Percentiles rank a stretch among this genome's conserved stretches.
phyloP scores from a whole-genome alignment of 257 asterid genomes.

The Craterostigma plantagineum region DNA sequence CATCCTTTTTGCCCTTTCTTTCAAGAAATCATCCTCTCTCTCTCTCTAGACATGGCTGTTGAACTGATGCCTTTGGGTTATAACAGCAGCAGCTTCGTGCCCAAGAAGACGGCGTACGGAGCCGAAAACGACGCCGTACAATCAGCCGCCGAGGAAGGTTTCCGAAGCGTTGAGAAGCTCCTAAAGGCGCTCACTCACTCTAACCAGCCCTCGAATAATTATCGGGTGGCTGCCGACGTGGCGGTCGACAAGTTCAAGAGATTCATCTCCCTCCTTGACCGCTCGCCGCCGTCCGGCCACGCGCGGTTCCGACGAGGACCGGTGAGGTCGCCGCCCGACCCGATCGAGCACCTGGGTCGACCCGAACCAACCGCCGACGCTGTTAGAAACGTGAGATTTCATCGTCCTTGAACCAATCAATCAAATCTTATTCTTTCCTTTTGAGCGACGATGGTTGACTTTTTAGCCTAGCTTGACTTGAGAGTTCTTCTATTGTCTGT shows the following conservation, averaged over 20 bases:
- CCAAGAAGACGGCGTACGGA: too few relatives aligned
- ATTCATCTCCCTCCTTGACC: slow-evolving; percentile 32
- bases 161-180: background rate
- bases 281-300: slow-evolving; percentile 36
- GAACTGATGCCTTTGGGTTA: too few relatives aligned
- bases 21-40: too few relatives aligned
- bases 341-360: slow-evolving; percentile 8
- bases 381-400: too few relatives aligned
- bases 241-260: slow-evolving; percentile 38
- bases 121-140: too few relatives aligned
- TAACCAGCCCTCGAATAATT: slow-evolving; percentile 5
- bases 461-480: too few relatives aligned
- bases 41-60: too few relatives aligned
- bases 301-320: slow-evolving; percentile 57
- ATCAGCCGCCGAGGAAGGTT: background rate
- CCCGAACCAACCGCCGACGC: slow-evolving; percentile 7
- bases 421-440: too few relatives aligned
- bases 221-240: slow-evolving; percentile 31
- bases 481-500: background rate
- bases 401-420: too few relatives aligned
- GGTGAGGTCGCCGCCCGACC: slow-evolving; percentile 10
- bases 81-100: too few relatives aligned
- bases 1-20: too few relatives aligned
- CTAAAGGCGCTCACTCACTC: background rate
- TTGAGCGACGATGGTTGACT: too few relatives aligned